Conservation (phyloP, 2,329 filamentous ascomycete genomes). For the Escovopsis sp. region DNA sequence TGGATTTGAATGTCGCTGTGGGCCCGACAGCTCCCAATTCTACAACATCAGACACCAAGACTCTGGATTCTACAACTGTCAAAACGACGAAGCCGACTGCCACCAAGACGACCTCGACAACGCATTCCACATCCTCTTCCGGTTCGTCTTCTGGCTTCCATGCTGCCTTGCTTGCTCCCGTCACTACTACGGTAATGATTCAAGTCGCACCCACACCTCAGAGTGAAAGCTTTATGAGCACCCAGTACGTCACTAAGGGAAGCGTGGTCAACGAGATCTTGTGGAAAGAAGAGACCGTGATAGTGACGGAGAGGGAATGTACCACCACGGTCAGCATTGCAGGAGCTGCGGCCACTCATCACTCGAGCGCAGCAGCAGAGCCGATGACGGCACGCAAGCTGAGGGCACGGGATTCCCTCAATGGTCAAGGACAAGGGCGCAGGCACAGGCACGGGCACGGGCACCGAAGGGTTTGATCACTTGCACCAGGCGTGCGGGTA, state of each 20-base stretch:
- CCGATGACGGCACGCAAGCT: constrained; percentile 10
- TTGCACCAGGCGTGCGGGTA: constrained; percentile 5
- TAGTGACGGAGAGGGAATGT: constrained; percentile 25
- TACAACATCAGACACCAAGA: no score
- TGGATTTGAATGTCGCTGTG: constrained; percentile 19
- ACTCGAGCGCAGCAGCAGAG: constrained; percentile 6
- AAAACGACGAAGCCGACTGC: no score
- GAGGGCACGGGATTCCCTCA: constrained; percentile 20
- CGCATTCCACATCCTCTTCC: constrained; percentile 1
- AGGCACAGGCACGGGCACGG: constrained; percentile 21
- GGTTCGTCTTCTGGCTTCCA: not conserved
- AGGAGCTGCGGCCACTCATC: constrained; percentile 26
- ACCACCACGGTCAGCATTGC: constrained; percentile 14
- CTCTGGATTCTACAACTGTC: no score
- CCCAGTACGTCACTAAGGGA: constrained; percentile 36
- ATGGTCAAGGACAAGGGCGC: constrained; percentile 22
- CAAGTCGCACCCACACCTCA: constrained; percentile 14
- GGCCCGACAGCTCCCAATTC: constrained; percentile 1
- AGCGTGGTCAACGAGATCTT: constrained; percentile 40
- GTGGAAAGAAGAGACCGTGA: constrained; percentile 41
- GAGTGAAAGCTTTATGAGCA: constrained; percentile 29
- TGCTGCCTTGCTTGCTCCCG: constrained; percentile 4
- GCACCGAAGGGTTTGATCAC: constrained; percentile 15
- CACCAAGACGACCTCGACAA: constrained; percentile 5
- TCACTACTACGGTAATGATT: constrained; percentile 5